These are phyloP conservation scores for Lentinula boryana DNA, from an alignment of 768 basidiomycete species.

Conservation along the genomic window DNA sequence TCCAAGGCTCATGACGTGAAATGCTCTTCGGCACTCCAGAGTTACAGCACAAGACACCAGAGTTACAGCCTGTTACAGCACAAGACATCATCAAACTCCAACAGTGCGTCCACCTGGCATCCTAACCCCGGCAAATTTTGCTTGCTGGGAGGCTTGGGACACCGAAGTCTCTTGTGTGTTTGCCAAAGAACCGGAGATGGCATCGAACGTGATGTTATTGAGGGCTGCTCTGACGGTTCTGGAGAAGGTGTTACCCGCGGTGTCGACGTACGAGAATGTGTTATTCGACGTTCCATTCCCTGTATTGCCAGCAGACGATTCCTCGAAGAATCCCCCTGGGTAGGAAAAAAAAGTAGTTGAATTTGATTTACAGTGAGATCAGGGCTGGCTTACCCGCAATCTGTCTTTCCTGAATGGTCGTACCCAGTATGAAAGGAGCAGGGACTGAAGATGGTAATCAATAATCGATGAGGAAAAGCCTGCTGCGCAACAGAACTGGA, in stretches of 20 bases:
- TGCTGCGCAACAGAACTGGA: background rate
- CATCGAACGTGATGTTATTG: constrained; percentile 56
- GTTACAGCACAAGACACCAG: background rate
- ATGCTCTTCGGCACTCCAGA: too few relatives aligned
- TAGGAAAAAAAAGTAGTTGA: background rate
- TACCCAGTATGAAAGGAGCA: constrained; percentile 51
- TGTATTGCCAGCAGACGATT: constrained; percentile 37
- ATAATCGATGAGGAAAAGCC: background rate
- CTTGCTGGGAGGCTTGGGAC: background rate
- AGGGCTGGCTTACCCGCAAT: constrained; percentile 38
- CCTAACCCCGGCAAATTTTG: constrained; percentile 15
- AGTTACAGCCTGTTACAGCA: too few relatives aligned
- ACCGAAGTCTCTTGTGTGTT: background rate
- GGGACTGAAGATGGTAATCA: constrained; percentile 25
- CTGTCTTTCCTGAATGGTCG: constrained; percentile 55
- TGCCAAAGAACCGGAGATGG: constrained; percentile 45
- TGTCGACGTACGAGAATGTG: constrained; percentile 55
- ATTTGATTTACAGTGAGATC: background rate
- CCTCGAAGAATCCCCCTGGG: constrained; percentile 45
- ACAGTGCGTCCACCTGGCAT: constrained; percentile 28
- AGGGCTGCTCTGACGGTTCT: constrained; percentile 55
- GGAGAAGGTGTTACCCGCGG: constrained; percentile 54
- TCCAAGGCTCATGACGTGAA: background rate
- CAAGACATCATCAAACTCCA: constrained; percentile 5
- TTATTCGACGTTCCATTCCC: constrained; percentile 73